These are phyloP conservation scores for Lichtheimia corymbifera DNA, from an alignment of 371 early-diverging fungal genomes.

Conservation along the genomic window DNA sequence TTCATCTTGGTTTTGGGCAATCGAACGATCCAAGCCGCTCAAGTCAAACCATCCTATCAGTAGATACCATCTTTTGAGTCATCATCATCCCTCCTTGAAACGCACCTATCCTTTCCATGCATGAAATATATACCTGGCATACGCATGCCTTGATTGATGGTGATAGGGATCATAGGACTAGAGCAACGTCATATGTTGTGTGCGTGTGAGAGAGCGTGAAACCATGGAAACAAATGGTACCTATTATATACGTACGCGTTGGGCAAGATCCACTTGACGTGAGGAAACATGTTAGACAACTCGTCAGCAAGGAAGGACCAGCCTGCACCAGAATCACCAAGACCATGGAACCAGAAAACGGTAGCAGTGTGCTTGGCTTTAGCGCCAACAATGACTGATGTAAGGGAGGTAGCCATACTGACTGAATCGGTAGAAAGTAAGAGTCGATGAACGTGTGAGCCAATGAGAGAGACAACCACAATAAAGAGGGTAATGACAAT, in stretches of 20 bases:
- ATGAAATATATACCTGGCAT: slow-evolving; percentile 69
- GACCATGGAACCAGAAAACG: slow-evolving; percentile 77
- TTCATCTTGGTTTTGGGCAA: slow-evolving; percentile 69
- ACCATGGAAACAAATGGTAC: no score
- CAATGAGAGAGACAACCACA: no score
- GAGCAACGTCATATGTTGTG: no score
- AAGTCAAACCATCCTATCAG: slow-evolving; percentile 79
- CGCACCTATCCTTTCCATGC: slow-evolving; percentile 26
- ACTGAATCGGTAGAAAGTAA: no score
- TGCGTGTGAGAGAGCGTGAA: no score
- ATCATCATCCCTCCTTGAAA: slow-evolving; percentile 11
- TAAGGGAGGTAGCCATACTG: slow-evolving; percentile 19
- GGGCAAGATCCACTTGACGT: slow-evolving; percentile 85
- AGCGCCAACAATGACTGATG: slow-evolving; percentile 50
- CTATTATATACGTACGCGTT: slow-evolving; percentile 61
- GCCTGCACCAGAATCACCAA: slow-evolving; percentile 72
- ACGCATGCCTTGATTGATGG: slow-evolving; percentile 79
- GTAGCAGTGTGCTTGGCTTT: slow-evolving; percentile 73
- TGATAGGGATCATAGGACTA: slow-evolving; percentile 66
- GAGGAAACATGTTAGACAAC: slow-evolving; percentile 63
- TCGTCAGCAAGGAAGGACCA: slow-evolving; percentile 73
- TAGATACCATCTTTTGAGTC: neutral
- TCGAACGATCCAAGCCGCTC: slow-evolving; percentile 49
- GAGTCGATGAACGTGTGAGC: no score
- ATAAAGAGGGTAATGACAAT: no score